Percentiles rank a stretch among this genome's conserved stretches.
phyloP scores from a whole-genome alignment of 2,329 filamentous ascomycete species.

The Hypomyces rosellus region DNA sequence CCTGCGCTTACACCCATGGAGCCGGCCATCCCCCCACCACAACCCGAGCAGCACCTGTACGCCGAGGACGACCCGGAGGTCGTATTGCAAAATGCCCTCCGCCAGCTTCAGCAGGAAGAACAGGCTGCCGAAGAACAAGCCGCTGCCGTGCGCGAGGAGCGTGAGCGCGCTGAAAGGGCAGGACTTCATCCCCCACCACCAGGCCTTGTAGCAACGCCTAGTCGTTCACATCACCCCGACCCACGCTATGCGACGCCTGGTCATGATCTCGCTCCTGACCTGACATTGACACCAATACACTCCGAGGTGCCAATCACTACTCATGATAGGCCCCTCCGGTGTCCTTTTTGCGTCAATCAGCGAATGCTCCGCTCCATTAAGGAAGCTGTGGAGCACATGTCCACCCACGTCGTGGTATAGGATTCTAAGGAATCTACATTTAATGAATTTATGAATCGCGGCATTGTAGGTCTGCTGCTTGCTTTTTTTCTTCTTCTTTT shows the following conservation, averaged over 20 bases:
- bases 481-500: too few relatives aligned
- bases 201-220: slow-evolving; percentile 28
- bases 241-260: slow-evolving; percentile 29
- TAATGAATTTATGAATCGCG: not conserved
- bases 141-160: slow-evolving; percentile 47
- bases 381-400: slow-evolving; percentile 57
- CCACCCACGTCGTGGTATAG: slow-evolving; percentile 53
- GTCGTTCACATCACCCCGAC: slow-evolving; percentile 23
- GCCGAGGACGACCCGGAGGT: slow-evolving; percentile 51
- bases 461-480: not conserved
- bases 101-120: slow-evolving; percentile 53
- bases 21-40: slow-evolving; percentile 22
- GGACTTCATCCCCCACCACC: slow-evolving; percentile 19
- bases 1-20: slow-evolving; percentile 21
- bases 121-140: slow-evolving; percentile 53
- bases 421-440: not conserved
- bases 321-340: slow-evolving; percentile 46
- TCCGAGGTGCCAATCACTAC: slow-evolving; percentile 40
- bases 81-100: slow-evolving; percentile 52
- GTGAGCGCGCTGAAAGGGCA: slow-evolving; percentile 41
- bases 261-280: slow-evolving; percentile 32
- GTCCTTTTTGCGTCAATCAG: slow-evolving; percentile 56
- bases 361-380: slow-evolving; percentile 55
- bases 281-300: slow-evolving; percentile 51
- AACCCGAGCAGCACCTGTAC: slow-evolving; percentile 34